Evolutionary conservation across 495 filamentous ascomycete species (phyloP).

Genomic region (Penicillium paxilli): DNA sequence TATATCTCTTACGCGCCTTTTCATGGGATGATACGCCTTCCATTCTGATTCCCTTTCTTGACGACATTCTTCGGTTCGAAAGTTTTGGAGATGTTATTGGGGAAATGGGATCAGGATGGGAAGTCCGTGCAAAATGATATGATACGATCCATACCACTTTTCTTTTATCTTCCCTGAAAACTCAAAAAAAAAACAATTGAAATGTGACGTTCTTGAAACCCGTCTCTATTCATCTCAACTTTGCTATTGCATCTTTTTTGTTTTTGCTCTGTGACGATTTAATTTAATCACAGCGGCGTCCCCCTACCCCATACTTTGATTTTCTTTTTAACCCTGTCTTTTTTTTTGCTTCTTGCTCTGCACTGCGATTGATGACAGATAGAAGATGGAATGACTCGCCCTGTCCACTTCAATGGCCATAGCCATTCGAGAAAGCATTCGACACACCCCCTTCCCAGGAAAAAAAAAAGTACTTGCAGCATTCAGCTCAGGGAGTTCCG

Average conservation of each 20-base stretch:
- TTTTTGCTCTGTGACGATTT: slow-evolving; percentile 12
- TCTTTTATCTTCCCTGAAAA: slow-evolving; percentile 10
- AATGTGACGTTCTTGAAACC: slow-evolving; percentile 19
- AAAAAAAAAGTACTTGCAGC: slow-evolving; percentile 19
- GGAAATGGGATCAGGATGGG: not conserved
- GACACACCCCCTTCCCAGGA: slow-evolving; percentile 8
- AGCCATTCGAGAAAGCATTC: slow-evolving; percentile 22
- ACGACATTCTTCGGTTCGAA: slow-evolving; percentile 6
- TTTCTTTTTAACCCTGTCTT: slow-evolving; percentile 13
- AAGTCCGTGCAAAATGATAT: slow-evolving; percentile 17
- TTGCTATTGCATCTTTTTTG: not conserved
- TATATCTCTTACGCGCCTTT: slow-evolving; percentile 3
- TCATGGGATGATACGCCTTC: slow-evolving; percentile 8
- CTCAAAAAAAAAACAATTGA: slow-evolving; percentile 19
- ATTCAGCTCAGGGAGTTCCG: slow-evolving; percentile 65
- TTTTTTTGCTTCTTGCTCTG: slow-evolving; percentile 10
- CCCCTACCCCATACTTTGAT: slow-evolving; percentile 5
- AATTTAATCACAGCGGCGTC: slow-evolving; percentile 6
- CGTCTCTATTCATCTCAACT: slow-evolving; percentile 13
- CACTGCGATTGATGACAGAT: slow-evolving; percentile 25
- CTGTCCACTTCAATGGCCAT: slow-evolving; percentile 2
- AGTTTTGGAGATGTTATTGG: not conserved
- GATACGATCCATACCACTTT: slow-evolving; percentile 23
- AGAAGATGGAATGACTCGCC: slow-evolving; percentile 34
- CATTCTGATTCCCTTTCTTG: slow-evolving; percentile 1